phyloP scores from a whole-genome alignment of 148 eudicot genomes.

The Amaranthus palmeri region DNA sequence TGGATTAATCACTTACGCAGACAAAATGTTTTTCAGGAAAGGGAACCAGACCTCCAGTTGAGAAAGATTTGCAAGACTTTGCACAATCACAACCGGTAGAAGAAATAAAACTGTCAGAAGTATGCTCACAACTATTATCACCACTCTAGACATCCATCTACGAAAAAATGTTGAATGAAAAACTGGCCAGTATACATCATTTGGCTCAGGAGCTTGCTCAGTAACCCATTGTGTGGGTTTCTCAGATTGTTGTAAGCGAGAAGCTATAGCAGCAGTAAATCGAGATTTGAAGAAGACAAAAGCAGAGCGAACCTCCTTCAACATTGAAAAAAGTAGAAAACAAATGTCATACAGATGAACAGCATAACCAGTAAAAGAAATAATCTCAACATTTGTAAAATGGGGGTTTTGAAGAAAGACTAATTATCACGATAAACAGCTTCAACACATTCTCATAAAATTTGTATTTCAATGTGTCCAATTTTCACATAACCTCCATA shows the following conservation, averaged over 20 bases:
- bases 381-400: constrained; percentile 7
- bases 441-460: not conserved
- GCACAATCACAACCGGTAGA: constrained; percentile 65
- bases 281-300: constrained; percentile 84
- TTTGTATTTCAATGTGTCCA: not conserved
- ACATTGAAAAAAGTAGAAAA: constrained; percentile 6
- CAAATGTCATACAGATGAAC: constrained; percentile 12
- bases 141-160: constrained; percentile 59
- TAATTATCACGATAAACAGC: not conserved
- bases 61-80: constrained; percentile 62
- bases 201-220: constrained; percentile 78
- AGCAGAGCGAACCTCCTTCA: constrained; percentile 73
- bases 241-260: constrained; percentile 51
- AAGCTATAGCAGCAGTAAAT: constrained; percentile 61
- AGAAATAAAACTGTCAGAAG: constrained; percentile 50
- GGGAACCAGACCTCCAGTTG: constrained; percentile 67
- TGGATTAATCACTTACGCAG: constrained; percentile 33
- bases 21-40: constrained; percentile 39
- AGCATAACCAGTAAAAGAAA: not conserved
- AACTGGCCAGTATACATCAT: constrained; percentile 75
- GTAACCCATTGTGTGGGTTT: constrained; percentile 67
- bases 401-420: not conserved
- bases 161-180: constrained; percentile 59
- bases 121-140: constrained; percentile 46
- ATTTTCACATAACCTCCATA: not conserved